Evolutionary conservation across 768 basidiomycete species (phyloP), one percentile per base, ranked within the genome.

Genomic region (Mrakia hoshinonis): DNA sequence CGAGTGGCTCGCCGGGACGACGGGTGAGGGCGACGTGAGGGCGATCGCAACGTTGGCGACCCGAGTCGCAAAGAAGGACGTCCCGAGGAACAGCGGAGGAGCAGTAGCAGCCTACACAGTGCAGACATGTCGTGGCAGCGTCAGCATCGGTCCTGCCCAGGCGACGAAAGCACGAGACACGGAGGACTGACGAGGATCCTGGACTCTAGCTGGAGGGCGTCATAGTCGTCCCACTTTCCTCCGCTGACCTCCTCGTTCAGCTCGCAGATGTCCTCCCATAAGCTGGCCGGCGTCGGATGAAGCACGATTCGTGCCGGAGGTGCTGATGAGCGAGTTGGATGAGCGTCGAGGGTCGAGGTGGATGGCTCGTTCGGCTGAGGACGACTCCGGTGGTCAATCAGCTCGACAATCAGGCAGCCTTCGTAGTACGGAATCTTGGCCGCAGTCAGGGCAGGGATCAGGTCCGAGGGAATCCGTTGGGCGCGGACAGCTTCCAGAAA

Each of bases 381-480:
- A 24, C 76, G 74, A 76, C 75, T 77, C 24, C 82, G 77, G 66
- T 78, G 80, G 70, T 82, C 82, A 74, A 81, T 79, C n/a, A 82
- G 76, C 70, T 82, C 81, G 64, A 82, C 80, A 24, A 81, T 80
- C 22, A 81, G 76, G 72, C 81, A 81, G 12, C 81, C 80, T 60
- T 78, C 74, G 10, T 76, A 75, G 58, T 76, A 75, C 6, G 76
- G 74, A 13, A 76, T 68, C 4, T 74, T 74, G 65, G 78, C 76
- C 69, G 81, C 79, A 39, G 70, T 61, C 34, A 81, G 73, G 36
- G 79, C 77, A 34, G 79, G 78, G 4, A 81, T 75, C 62, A 81
- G 76, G 49, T 77, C 74, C 7, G 77, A 75, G 5, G 81, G 80
- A 29, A 81, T 78, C 64, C 77, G 77, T 65, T 81, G 81, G 26